Conservation (phyloP, 2,329 filamentous ascomycete species). For the Parascedosporium putredinis region DNA sequence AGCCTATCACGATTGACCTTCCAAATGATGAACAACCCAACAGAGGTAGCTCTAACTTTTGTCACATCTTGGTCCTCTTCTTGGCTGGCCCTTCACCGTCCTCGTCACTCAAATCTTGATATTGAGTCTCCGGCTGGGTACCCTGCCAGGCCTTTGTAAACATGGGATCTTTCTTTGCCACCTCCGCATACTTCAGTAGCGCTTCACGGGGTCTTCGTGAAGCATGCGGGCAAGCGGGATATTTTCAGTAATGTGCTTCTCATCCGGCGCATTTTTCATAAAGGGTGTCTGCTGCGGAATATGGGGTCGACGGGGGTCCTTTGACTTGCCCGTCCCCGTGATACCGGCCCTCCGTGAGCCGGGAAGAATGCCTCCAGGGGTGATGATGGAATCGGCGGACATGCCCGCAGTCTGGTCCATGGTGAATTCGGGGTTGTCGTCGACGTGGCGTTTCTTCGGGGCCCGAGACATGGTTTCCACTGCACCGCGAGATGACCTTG, state of each 20-base stretch:
- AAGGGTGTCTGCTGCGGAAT: constrained; percentile 81
- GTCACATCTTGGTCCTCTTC: too few species aligned
- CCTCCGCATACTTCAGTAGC: constrained; percentile 85
- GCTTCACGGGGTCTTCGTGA: constrained; percentile 95
- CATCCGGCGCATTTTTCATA: constrained; percentile 79
- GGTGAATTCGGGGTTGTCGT: constrained; percentile 81
- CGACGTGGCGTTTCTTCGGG: constrained; percentile 88
- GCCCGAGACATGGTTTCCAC: constrained; percentile 85
- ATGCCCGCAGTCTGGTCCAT: constrained; percentile 74
- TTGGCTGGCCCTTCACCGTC: constrained; percentile 15
- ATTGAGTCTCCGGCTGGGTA: constrained; percentile 87
- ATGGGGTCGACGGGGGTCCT: constrained; percentile 75
- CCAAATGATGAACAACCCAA: too few species aligned
- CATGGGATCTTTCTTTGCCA: constrained; percentile 83
- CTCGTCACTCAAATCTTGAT: constrained; percentile 23
- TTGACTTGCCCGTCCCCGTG: constrained; percentile 64
- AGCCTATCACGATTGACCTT: too few species aligned
- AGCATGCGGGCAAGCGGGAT: constrained; percentile 88
- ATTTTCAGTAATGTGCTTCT: constrained; percentile 76
- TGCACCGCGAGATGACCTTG: constrained; percentile 70
- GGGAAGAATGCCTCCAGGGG: constrained; percentile 48
- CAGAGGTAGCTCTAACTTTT: constrained; percentile 3
- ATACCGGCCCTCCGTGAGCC: constrained; percentile 52
- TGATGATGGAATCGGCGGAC: constrained; percentile 72
- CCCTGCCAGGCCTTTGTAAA: constrained; percentile 91